A percentile compares a stretch with the other conserved stretches of the same genome.
Evolutionary conservation across 805 yeast species (phyloP).

Genomic region (Saccharomycopsis sp.): DNA sequence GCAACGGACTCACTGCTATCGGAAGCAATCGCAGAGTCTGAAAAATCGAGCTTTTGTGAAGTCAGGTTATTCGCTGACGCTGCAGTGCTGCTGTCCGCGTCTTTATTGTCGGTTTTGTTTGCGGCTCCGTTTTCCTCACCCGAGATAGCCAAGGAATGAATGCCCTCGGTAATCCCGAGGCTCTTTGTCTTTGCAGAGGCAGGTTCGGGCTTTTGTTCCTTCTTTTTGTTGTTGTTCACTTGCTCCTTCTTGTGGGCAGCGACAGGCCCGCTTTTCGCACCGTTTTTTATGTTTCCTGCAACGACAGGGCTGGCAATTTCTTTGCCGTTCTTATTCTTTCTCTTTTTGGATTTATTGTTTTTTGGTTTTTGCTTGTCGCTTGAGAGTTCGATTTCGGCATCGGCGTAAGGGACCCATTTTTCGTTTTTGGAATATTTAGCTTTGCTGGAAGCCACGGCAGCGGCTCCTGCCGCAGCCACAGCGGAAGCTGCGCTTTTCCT

Average conservation of each 20-base stretch:
- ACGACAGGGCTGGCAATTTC: neutral
- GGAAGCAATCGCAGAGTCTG: too few species aligned
- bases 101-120: neutral
- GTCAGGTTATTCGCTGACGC: too few species aligned
- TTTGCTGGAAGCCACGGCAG: neutral
- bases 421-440: constrained; percentile 12
- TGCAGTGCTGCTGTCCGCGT: too few species aligned
- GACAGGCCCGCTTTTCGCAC: neutral
- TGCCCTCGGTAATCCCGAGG: too few species aligned
- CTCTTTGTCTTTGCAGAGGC: neutral
- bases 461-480: neutral
- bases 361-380: constrained; percentile 7
- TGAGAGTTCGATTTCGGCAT: constrained; percentile 18
- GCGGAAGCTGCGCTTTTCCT: neutral
- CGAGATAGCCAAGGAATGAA: too few species aligned
- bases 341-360: neutral
- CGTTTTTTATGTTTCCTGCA: neutral
- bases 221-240: neutral
- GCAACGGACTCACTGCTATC: too few species aligned
- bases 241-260: neutral
- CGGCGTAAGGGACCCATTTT: constrained; percentile 21
- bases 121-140: neutral
- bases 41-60: too few species aligned
- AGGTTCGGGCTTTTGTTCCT: neutral
- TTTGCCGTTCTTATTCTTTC: constrained; percentile 1